Percentiles rank a stretch among this genome's conserved stretches.
These are phyloP conservation scores for Parietaria judaica DNA, from an alignment of 306 rosid genomes.

Conservation along the genomic window DNA sequence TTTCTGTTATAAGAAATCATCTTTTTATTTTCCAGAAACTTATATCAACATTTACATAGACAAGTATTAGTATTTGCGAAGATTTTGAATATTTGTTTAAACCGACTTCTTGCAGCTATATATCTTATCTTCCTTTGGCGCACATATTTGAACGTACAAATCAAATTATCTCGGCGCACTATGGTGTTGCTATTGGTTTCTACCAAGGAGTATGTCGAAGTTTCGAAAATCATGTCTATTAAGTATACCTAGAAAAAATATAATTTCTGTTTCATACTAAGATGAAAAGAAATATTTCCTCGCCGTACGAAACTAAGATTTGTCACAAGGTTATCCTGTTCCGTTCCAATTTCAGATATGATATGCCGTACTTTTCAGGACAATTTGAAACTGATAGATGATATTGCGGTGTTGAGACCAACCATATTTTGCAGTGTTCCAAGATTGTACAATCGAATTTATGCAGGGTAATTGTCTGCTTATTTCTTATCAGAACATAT, in stretches of 20 bases:
- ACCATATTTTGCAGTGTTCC: slow-evolving; percentile 91
- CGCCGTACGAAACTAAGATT: not conserved
- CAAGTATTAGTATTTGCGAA: not conserved
- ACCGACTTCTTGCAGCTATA: slow-evolving; percentile 46
- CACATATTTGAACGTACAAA: slow-evolving; percentile 84
- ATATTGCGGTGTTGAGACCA: slow-evolving; percentile 61
- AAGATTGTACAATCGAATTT: slow-evolving; percentile 79
- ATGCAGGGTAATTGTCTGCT: slow-evolving; percentile 54
- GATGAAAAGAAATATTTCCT: not conserved
- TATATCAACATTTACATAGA: too few relatives aligned
- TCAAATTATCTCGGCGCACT: slow-evolving; percentile 44
- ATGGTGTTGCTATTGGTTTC: slow-evolving; percentile 78
- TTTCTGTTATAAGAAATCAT: not conserved
- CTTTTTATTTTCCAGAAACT: not conserved
- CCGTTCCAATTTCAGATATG: slow-evolving; percentile 14
- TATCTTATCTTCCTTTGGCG: slow-evolving; percentile 87
- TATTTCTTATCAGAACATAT: not conserved
- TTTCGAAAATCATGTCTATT: not conserved
- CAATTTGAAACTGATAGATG: slow-evolving; percentile 79
- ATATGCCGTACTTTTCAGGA: slow-evolving; percentile 45
- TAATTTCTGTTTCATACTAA: too few relatives aligned
- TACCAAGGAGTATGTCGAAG: slow-evolving; percentile 68
- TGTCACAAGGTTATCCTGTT: slow-evolving; percentile 11
- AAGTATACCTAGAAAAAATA: not conserved
- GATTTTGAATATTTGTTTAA: slow-evolving; percentile 9